These are phyloP conservation scores for Sclerotinia sclerotiorum DNA, from an alignment of 2,329 filamentous ascomycete species.

Conservation along the genomic window DNA sequence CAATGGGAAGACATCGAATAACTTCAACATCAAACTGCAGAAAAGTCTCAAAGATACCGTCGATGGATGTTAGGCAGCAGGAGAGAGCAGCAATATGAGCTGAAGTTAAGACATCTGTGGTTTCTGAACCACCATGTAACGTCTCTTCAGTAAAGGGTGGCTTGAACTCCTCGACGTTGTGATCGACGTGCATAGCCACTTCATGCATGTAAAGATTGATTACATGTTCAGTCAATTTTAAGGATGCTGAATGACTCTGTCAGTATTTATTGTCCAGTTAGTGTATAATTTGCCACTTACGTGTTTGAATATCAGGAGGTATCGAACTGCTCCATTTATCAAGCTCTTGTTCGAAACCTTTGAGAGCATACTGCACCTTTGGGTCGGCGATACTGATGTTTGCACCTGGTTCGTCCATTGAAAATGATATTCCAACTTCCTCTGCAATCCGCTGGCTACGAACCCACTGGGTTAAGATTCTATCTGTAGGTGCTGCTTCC, in stretches of 20 bases:
- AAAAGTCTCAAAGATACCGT: slow-evolving; percentile 54
- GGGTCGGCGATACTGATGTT: slow-evolving; percentile 53
- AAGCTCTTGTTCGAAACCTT: slow-evolving; percentile 54
- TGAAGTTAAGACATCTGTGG: slow-evolving; percentile 33
- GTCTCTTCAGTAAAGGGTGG: slow-evolving; percentile 40
- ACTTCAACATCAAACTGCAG: slow-evolving; percentile 48
- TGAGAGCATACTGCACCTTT: slow-evolving; percentile 54
- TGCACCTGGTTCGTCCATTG: slow-evolving; percentile 47
- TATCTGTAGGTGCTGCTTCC: slow-evolving; percentile 45
- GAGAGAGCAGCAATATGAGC: slow-evolving; percentile 54
- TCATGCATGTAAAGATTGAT: slow-evolving; percentile 60
- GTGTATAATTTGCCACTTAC: slow-evolving; percentile 32
- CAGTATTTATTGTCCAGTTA: background rate
- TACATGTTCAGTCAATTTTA: slow-evolving; percentile 53
- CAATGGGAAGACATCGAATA: slow-evolving; percentile 51
- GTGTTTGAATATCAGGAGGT: slow-evolving; percentile 42
- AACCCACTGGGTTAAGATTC: slow-evolving; percentile 45
- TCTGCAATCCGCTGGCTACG: slow-evolving; percentile 52
- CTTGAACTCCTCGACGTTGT: slow-evolving; percentile 53
- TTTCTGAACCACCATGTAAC: slow-evolving; percentile 27
- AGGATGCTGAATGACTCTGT: slow-evolving; percentile 42
- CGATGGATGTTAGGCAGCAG: slow-evolving; percentile 52
- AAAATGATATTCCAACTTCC: slow-evolving; percentile 55
- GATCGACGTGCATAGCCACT: slow-evolving; percentile 57
- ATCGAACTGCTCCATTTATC: slow-evolving; percentile 48